These are phyloP conservation scores for Fraxinus nigra DNA, from an alignment of 305 asterid species.

Conservation along the genomic window DNA sequence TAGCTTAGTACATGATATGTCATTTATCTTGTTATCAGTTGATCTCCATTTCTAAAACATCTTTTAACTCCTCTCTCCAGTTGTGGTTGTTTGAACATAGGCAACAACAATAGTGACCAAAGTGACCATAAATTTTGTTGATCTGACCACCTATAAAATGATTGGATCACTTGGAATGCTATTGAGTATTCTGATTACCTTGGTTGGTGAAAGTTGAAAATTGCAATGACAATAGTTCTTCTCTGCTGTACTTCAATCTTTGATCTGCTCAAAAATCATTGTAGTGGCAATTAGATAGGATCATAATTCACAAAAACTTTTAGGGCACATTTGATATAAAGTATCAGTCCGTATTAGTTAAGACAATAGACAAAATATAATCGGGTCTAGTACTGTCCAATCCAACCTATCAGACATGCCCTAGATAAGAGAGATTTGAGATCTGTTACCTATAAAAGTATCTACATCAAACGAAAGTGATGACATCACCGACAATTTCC, in stretches of 20 bases:
- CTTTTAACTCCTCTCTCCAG: background rate
- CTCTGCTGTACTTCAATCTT: conserved; percentile 76
- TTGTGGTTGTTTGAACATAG: background rate
- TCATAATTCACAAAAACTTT: background rate
- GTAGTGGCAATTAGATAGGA: conserved; percentile 11
- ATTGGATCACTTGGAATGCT: background rate
- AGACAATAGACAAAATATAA: background rate
- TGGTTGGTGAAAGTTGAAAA: conserved; percentile 27
- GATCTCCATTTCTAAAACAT: background rate
- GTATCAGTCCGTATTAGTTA: background rate
- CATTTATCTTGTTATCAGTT: background rate
- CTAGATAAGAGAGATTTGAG: background rate
- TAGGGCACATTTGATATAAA: background rate
- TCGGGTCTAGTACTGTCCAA: background rate
- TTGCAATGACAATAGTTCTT: conserved; percentile 62
- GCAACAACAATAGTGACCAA: background rate
- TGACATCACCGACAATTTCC: conserved; percentile 29
- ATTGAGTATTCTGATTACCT: conserved; percentile 23
- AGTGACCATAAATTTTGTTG: background rate
- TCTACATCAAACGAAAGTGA: conserved; percentile 23
- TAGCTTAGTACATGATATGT: background rate
- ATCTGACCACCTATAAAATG: background rate
- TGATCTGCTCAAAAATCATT: conserved; percentile 60
- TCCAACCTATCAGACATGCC: background rate
- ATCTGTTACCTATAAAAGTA: conserved; percentile 48